Evolutionary conservation across 352 stramenopile species (phyloP).

Genomic region (Phytophthora ramorum): DNA sequence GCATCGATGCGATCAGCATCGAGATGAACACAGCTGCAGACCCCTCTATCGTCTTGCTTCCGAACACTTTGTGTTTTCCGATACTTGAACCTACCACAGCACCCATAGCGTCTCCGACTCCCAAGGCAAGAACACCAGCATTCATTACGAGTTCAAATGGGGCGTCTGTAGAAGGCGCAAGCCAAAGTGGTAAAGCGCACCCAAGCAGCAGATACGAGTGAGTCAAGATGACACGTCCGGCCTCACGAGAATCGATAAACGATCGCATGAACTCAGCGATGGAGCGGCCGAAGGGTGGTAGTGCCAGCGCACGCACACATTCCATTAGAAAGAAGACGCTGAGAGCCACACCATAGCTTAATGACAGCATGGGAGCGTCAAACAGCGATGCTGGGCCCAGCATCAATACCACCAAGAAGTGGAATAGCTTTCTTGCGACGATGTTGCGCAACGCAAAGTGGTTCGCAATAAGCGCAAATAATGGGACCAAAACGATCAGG

Average conservation of each 20-base stretch:
- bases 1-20: slow-evolving; percentile 57
- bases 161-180: slow-evolving; percentile 30
- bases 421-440: slow-evolving; percentile 82
- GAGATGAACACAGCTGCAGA: slow-evolving; percentile 66
- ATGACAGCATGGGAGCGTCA: slow-evolving; percentile 62
- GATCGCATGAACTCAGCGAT: slow-evolving; percentile 71
- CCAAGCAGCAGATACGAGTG: slow-evolving; percentile 84
- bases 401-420: slow-evolving; percentile 82
- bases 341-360: slow-evolving; percentile 84
- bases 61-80: slow-evolving; percentile 59
- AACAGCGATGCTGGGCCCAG: slow-evolving; percentile 70
- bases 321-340: slow-evolving; percentile 76
- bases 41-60: slow-evolving; percentile 74
- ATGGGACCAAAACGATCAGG: slow-evolving; percentile 60
- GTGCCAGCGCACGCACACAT: slow-evolving; percentile 64
- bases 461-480: slow-evolving; percentile 50
- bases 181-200: slow-evolving; percentile 78
- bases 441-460: slow-evolving; percentile 65
- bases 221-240: slow-evolving; percentile 70
- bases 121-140: slow-evolving; percentile 72
- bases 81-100: slow-evolving; percentile 63
- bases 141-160: slow-evolving; percentile 49
- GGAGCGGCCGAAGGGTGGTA: slow-evolving; percentile 57
- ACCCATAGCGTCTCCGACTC: slow-evolving; percentile 82
- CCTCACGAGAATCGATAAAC: slow-evolving; percentile 83